These are phyloP conservation scores for Mucor piriformis DNA, from an alignment of 371 early-diverging fungal genomes.

Conservation along the genomic window DNA sequence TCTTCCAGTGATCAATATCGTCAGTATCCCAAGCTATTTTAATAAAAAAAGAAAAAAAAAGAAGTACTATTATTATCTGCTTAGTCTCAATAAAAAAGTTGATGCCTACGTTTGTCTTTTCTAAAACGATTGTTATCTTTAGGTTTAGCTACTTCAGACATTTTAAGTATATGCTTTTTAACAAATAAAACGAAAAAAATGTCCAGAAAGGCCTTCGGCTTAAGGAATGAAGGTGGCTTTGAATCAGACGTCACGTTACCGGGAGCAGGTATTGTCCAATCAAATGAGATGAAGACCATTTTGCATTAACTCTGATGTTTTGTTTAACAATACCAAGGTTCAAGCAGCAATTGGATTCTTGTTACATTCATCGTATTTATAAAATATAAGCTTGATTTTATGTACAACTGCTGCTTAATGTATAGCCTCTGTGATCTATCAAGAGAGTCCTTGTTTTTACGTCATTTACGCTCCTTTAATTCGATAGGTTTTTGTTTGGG, in stretches of 20 bases:
- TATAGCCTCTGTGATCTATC: no score
- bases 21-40: conserved; percentile 87
- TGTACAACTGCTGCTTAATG: no score
- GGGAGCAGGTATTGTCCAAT: no score
- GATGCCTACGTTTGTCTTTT: conserved; percentile 45
- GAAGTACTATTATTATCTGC: not conserved
- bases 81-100: not conserved
- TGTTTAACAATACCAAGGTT: no score
- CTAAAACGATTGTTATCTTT: conserved; percentile 39
- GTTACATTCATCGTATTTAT: no score
- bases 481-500: no score
- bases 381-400: no score
- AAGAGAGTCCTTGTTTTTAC: no score
- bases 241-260: not conserved
- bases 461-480: no score
- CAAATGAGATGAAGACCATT: not conserved
- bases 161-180: not conserved
- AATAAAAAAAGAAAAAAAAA: not conserved
- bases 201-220: no score
- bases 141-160: conserved; percentile 20
- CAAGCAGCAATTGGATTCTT: no score
- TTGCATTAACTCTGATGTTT: not conserved
- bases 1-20: conserved; percentile 94
- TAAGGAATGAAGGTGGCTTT: not conserved
- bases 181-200: no score